Evolutionary conservation across 2,329 filamentous ascomycete genomes (phyloP), one percentile per base, ranked within the genome.

Genomic region (Talaromyces sp.): DNA sequence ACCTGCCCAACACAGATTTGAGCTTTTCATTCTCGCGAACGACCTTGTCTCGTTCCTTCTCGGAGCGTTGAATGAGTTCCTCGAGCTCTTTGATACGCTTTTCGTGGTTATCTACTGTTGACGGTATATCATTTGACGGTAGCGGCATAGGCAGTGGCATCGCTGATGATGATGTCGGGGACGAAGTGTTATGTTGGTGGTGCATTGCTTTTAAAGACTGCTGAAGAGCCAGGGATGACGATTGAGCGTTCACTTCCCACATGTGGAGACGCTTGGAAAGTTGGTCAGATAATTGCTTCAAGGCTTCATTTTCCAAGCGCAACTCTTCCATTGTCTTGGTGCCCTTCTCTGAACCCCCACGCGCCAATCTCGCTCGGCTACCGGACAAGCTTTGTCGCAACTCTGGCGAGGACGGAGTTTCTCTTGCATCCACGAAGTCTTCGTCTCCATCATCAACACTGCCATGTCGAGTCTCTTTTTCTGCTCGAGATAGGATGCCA

Each of bases 171-270:
- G 71, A 66, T 19, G 77, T 73, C 3, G 73, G 69, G 1, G 73
- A 73, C 2, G 72, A 70, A 5, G 71, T 68, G 39, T 70, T 74
- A 3, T 66, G 65, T 24, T 79, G 76, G 49, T 79, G 77, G 45
- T 81, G 79, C 63, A 84, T 77, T 66, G 82, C 79, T 69, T 83
- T 80, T 71, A 88, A 88, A 70, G 92, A 96, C 75, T 97, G 92
- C 14, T 93, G 91, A 39, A 98, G 85, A 3, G 92, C 92, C 78
- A 93, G 86, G 62, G 90, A 91, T 43, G 90, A 93, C 68, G 89
- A 92, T 78, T 98, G 95, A 0, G 93, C 92, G 71, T 92, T 93
- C 45, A 92, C 89, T 78, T 99, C 94, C 80, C 97, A 99, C 68
- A 93, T 90, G 72, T 95, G 91, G n/a, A 99, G 85, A 0, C 94